Evolutionary conservation across 108 stramenopile species (phyloP), one percentile per base, ranked within the genome.

Genomic region (Nitzschia putrida): DNA sequence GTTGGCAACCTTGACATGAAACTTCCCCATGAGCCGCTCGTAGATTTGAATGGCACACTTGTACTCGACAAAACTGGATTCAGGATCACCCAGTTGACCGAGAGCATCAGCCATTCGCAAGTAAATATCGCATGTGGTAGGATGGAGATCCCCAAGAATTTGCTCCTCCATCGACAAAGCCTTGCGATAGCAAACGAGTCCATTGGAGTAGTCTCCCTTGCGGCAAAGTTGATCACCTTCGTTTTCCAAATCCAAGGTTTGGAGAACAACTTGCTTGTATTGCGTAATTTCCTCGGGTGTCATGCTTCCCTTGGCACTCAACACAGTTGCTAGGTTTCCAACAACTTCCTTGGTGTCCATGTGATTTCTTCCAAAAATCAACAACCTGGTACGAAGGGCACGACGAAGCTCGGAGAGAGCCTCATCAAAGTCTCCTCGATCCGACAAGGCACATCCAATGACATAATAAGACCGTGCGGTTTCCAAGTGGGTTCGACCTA

Each of bases 361-460:
- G 34, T 78, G 77, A 37, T 67, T 53, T 26, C 38, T 54, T 56
- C 77, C 77, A 47, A 78, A 78, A 7, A 68, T 37, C 11, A 53
- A 18, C 0, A 63, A 41, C 4, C 71, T 53, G 22, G 49, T 64
- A 11, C 71, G 66, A 53, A 78, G 57, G 0, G 77, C 69, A 12
- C 66, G 56, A 12, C 77, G 57, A 18, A 78, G 58, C 10, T 72
- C 71, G 12, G 49, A 56, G 4, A 78, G 39, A 37, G 77, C 65
- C 52, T 78, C 77, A 60, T 78, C 77, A 45, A 72, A 78, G 54
- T 72, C 77, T 26, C 77, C 77, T n/a, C 71, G 70, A 47, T 78
- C 77, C 13, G 49, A 58, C 0, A 78, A 53, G 13, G 76, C 76
- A 60, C 76, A 77, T 7, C 79, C 79, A 42, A 80, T 74, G 16